These are phyloP conservation scores for Petunia axillaris DNA, from an alignment of 257 asterid species.

Conservation along the genomic window DNA sequence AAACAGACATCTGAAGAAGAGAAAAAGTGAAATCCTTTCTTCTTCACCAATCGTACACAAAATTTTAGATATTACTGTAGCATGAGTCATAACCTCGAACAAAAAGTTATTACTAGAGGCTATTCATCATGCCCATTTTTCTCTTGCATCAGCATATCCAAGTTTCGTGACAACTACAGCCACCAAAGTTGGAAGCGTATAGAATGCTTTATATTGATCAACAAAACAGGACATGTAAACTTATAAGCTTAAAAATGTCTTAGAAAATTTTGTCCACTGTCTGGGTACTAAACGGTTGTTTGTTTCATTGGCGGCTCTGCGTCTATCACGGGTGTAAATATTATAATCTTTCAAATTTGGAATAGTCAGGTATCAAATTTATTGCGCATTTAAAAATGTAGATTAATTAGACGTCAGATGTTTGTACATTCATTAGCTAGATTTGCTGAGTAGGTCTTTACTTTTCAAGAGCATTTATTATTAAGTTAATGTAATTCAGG, in stretches of 20 bases:
- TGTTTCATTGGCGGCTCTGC: too few relatives aligned
- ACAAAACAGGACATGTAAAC: background rate
- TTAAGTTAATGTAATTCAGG: background rate
- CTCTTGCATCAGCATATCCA: constrained; percentile 55
- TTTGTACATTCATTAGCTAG: background rate
- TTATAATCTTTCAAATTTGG: background rate
- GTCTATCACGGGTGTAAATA: background rate
- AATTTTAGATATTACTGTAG: constrained; percentile 45
- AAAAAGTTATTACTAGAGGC: constrained; percentile 59
- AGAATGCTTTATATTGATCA: constrained; percentile 44
- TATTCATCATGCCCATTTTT: constrained; percentile 53
- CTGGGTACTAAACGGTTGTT: too few relatives aligned
- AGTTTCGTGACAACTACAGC: constrained; percentile 47
- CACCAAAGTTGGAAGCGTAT: constrained; percentile 47
- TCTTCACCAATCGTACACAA: background rate
- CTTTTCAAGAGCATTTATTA: background rate
- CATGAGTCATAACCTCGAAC: constrained; percentile 71
- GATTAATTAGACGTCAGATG: background rate
- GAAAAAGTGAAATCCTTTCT: constrained; percentile 37
- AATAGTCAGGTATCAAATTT: background rate
- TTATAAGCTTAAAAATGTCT: background rate
- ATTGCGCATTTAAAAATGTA: background rate
- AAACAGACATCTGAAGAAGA: constrained; percentile 47
- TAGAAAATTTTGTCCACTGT: too few relatives aligned
- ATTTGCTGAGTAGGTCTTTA: background rate